Percentiles rank a stretch among this genome's conserved stretches.
Evolutionary conservation across 192 early-diverging fungal genomes (phyloP).

Genomic region (Fimicolochytrium jonesii): DNA sequence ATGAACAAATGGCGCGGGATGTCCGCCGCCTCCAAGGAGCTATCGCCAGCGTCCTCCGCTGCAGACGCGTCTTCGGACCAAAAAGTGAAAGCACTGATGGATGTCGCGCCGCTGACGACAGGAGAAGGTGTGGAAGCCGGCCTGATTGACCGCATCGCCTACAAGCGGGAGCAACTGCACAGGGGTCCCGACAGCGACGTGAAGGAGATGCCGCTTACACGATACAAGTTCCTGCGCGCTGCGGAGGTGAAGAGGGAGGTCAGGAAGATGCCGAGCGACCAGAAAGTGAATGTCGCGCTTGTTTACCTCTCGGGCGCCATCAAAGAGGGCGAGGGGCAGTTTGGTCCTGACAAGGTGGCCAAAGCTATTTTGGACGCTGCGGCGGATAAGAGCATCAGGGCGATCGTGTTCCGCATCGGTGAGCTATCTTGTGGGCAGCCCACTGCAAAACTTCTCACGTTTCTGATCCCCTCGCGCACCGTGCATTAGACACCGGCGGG

Average conservation of each 20-base stretch:
- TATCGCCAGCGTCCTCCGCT: not conserved
- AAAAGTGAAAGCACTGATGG: slow-evolving; percentile 45
- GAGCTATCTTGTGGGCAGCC: not conserved
- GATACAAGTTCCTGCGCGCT: slow-evolving; percentile 4
- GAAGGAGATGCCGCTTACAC: not conserved
- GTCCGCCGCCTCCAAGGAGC: not conserved
- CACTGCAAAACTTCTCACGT: not conserved
- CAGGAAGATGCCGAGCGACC: not conserved
- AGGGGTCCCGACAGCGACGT: not conserved
- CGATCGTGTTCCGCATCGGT: slow-evolving; percentile 63
- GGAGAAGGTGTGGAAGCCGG: slow-evolving; percentile 45
- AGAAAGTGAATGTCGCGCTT: slow-evolving; percentile 50
- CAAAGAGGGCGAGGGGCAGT: slow-evolving; percentile 36
- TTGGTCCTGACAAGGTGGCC: slow-evolving; percentile 44
- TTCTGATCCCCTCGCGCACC: not conserved
- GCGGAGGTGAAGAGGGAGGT: not conserved
- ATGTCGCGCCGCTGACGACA: slow-evolving; percentile 52
- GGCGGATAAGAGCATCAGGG: slow-evolving; percentile 46
- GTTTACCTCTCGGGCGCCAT: slow-evolving; percentile 61
- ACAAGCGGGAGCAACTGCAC: slow-evolving; percentile 28
- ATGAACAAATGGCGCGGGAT: not conserved
- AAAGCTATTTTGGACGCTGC: slow-evolving; percentile 53
- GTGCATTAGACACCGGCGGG: slow-evolving; percentile 53
- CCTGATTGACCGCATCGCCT: slow-evolving; percentile 51
- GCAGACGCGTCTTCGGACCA: not conserved